phyloP scores from a whole-genome alignment of 2,329 filamentous ascomycete genomes.

The Teratosphaeria epicoccoides region DNA sequence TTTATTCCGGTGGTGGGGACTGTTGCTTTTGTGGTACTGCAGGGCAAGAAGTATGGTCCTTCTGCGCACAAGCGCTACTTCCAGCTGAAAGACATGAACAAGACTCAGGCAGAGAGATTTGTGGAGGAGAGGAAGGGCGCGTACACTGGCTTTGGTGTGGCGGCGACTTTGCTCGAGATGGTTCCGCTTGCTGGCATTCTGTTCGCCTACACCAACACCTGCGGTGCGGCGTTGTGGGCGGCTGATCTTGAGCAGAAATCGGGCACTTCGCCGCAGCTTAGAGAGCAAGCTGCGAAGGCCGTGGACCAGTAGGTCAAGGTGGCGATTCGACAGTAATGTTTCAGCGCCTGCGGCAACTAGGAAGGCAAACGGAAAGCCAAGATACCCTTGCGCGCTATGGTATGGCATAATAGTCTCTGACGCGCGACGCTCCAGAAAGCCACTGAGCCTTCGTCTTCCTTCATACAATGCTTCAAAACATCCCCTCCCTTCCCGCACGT shows the following conservation, averaged over 20 bases:
- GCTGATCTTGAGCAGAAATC: constrained; percentile 42
- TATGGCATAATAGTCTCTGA: too few species aligned
- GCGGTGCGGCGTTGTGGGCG: constrained; percentile 90
- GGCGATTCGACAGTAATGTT: too few species aligned
- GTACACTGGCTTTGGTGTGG: constrained; percentile 69
- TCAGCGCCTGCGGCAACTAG: too few species aligned
- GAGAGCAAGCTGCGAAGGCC: constrained; percentile 23
- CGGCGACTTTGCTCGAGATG: constrained; percentile 73
- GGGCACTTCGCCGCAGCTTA: constrained; percentile 23
- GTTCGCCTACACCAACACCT: constrained; percentile 83
- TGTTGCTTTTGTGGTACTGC: constrained; percentile 64
- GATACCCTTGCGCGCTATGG: too few species aligned
- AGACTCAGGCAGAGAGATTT: constrained; percentile 54
- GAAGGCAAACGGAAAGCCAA: too few species aligned
- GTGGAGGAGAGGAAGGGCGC: constrained; percentile 59
- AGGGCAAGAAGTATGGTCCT: constrained; percentile 47
- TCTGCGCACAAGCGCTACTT: constrained; percentile 61
- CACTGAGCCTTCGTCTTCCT: too few species aligned
- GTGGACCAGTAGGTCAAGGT: neutral
- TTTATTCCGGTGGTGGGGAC: constrained; percentile 87
- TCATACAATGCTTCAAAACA: too few species aligned
- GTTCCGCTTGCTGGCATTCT: constrained; percentile 71
- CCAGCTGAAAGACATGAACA: constrained; percentile 75
- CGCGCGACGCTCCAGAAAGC: too few species aligned
- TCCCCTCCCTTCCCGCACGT: too few species aligned